Base-by-base conservation (phyloP, 2,329 filamentous ascomycete genomes). In the Conoideocrella luteorostrata region DNA sequence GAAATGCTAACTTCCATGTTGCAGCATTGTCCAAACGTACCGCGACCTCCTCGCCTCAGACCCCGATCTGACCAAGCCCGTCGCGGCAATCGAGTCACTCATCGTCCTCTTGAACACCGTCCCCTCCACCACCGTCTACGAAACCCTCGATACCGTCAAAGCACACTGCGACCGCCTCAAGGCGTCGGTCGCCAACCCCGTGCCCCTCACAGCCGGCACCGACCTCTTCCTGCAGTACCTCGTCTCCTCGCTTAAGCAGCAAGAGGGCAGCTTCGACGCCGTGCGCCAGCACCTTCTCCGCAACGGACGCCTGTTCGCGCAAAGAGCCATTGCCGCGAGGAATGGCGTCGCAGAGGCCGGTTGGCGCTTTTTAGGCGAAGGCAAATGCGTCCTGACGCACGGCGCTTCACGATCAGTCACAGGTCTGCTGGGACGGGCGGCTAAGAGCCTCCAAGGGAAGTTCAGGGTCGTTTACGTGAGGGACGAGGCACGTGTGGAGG, bases 191-290 rank as follows among this genome's bases (percentile, higher is more conserved):
- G 75, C 84, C 7, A 97, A 98, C 67, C 87, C 90, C 12, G 87
- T 97, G 45, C 91, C 90, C 4, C 80, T 97, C 13, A 89, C 87
- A 39, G 93, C 94, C 44, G 93, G 93, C 56, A 95, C 90, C 47
- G 90, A 96, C 63, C 80, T 97, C 47, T 97, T 98, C 72, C 86
- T 93, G 63, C 85, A 91, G 61, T 97, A 95, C 67, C 80, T 98
- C 54, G 84, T 95, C 57, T 81, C 82, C 45, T 88, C 75, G 50
- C 72, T 84, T 60, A 77, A 76, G 67, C 71, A 75, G 68, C 72
- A 74, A 52, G 66, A 68, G 40, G 59, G 60, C 37, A 61, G 57
- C 55, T 97, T 97, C 64, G 86, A 90, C 50, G 80, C 84, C 40
- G 85, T 95, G 44, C 77, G 87, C 50, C 80, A 83, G 57, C 88